Evolutionary conservation across 495 filamentous ascomycete genomes (phyloP), one percentile per base, ranked within the genome.

Genomic region (Neurospora sp.): DNA sequence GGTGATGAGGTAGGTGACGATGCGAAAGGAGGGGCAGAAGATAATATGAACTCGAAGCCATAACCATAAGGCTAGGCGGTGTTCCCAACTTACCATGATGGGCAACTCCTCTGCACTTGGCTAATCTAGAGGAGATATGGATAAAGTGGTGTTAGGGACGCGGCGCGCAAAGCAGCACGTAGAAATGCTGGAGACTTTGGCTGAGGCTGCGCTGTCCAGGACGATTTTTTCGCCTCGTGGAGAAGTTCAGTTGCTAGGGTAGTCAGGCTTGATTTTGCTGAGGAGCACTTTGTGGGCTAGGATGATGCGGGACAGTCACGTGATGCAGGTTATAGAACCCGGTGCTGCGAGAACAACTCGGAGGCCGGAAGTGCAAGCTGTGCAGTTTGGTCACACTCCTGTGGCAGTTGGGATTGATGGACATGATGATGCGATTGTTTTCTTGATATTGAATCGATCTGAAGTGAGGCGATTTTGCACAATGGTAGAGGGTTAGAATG

Each of bases 61-160:
- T 35, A 65, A 18, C 27, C 53, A 4, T 0, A 65, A 65, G 53
- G 53, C 53, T 65, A 37, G 53, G 44, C 42, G 38, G 3, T 37
- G 35, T 65, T 68, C 39, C 35, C 38, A 69, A 80, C 81, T 70
- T 74, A 83, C 81, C 81, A 83, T 83, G 75, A 76, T 83, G 81
- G 81, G 81, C 80, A 75, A 81, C 78, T 81, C 80, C 79, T 79
- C 79, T 77, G 76, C 76, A 74, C 75, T 72, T 70, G 68, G 76
- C 76, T 76, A 75, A 74, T 78, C 70, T 74, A 42, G 74, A 76
- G 79, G 79, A 80, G 78, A 76, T 76, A 71, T 70, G 65, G 48
- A 61, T 35, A 65, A 65, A 65, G 53, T 65, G 27, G 53, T 65
- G 35, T 44, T 69, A 68, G n/a, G 69, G 73, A 75, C 69, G 72